Percentiles rank a stretch among this genome's conserved stretches.
Conservation (phyloP, 768 basidiomycete genomes). For the Leucocoprinus birnbaumii region DNA sequence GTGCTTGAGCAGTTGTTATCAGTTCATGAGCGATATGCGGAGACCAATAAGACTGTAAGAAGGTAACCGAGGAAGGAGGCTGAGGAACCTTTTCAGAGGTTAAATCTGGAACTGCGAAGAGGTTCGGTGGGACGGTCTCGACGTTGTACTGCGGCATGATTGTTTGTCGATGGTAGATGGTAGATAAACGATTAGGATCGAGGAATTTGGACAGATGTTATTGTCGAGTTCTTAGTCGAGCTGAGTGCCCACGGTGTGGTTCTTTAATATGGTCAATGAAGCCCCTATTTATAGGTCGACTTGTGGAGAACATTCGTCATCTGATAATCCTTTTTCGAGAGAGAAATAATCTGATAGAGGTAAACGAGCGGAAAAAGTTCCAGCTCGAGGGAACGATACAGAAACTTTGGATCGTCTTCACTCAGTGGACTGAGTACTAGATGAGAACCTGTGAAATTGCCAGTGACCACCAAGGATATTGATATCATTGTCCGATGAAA, state of each 20-base stretch:
- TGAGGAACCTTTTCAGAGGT: slow-evolving; percentile 16
- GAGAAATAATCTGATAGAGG: too few species aligned
- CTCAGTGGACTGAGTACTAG: too few species aligned
- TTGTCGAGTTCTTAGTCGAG: neutral
- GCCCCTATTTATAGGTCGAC: neutral
- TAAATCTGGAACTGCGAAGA: slow-evolving; percentile 26
- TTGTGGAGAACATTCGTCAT: neutral
- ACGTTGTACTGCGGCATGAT: slow-evolving; percentile 18
- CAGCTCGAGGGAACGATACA: too few species aligned
- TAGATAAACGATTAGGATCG: neutral
- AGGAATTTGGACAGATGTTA: neutral
- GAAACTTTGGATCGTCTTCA: too few species aligned
- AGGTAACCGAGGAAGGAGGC: slow-evolving; percentile 19
- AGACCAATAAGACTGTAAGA: slow-evolving; percentile 38
- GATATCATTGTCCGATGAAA: too few species aligned
- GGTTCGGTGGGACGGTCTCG: slow-evolving; percentile 23
- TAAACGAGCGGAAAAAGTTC: too few species aligned
- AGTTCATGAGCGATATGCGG: slow-evolving; percentile 37
- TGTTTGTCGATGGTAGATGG: neutral
- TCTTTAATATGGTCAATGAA: neutral
- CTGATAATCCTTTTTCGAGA: neutral
- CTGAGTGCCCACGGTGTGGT: too few species aligned
- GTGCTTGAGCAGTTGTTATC: slow-evolving; percentile 38
- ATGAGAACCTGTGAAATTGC: too few species aligned
- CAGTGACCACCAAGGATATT: too few species aligned